Conservation (phyloP, 2,329 filamentous ascomycete species). For the Didymella keratinophila region DNA sequence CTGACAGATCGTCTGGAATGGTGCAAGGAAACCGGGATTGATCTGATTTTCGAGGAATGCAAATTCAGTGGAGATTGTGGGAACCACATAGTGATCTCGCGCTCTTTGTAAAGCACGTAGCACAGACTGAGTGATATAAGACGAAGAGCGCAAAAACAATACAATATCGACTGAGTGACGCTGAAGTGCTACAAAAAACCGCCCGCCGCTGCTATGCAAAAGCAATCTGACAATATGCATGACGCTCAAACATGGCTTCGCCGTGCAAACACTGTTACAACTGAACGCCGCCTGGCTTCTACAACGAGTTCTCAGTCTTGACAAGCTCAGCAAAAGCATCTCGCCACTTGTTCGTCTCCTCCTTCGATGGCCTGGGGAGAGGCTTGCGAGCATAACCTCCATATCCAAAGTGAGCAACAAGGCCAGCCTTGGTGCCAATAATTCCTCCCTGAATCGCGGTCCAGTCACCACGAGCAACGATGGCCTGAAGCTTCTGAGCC, state of each 20-base stretch:
- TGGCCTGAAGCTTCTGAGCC: conserved; percentile 69
- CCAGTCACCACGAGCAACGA: conserved; percentile 74
- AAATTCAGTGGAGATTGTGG: no score
- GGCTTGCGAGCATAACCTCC: conserved; percentile 68
- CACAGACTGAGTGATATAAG: no score
- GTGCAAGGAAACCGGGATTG: not conserved
- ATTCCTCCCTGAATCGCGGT: conserved; percentile 73
- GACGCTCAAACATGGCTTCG: conserved; percentile 18
- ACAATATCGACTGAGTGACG: not conserved
- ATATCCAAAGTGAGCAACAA: conserved; percentile 70
- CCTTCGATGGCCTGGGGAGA: conserved; percentile 59
- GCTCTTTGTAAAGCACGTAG: no score
- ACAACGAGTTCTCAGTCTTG: conserved; percentile 51
- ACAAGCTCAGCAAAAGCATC: conserved; percentile 57
- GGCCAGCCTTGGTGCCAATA: conserved; percentile 71
- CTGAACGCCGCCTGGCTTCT: conserved; percentile 16
- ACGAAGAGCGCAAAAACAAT: no score
- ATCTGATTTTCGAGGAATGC: not conserved
- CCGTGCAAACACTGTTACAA: conserved; percentile 1
- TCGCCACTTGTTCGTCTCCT: conserved; percentile 52
- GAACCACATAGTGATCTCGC: no score
- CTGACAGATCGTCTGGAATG: not conserved
- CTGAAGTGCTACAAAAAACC: conserved; percentile 22
- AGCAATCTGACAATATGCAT: conserved; percentile 11
- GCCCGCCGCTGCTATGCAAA: conserved; percentile 18